Base-by-base conservation (phyloP, 2,329 filamentous ascomycete genomes). In the Botrytis byssoidea region DNA sequence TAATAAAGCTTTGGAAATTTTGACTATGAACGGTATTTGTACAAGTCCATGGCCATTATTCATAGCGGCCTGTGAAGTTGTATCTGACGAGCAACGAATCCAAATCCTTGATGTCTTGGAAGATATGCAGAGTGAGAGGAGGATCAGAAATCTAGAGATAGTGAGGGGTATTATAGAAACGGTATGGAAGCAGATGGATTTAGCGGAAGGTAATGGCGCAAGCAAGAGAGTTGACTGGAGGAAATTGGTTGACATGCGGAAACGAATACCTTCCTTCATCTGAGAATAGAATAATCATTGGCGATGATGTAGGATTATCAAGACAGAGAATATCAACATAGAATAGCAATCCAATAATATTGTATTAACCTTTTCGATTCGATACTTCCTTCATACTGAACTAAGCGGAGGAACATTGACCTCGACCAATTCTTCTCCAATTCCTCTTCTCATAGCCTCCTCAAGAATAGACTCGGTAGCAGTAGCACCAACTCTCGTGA, bases 401-500 rank as follows among this genome's bases (percentile, higher is more conserved):
- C 25, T 42, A 35, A 71, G 59, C 20, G 68, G 63, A 29, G 35
- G 66, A 46, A 77, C 75, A 16, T 74, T 72, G n/a, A 79, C 77
- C 32, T 75, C 67, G 10, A 74, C 68, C 55, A 55, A 73, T 70
- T 74, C 75, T 44, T 74, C 48, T 10, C 78, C 78, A 74, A 89
- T 88, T 0, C 87, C 87, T 40, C 87, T 82, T 70, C 76, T 82
- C 29, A 79, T 82, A 3, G 88, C 88, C 76, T 89, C 88, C 40
- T 87, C 84, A 74, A 90, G 75, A 55, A 90, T 90, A 0, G 83
- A 82, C 59, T 83, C 81, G 0, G 88, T 90, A 4, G 87, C 86
- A 0, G 87, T 88, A 0, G 88, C 86, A 0, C 88, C 88, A 63
- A 90, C 85, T 16, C 88, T 82, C 2, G 84, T 86, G 0, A 88